These are phyloP conservation scores for Fusarium nygamai DNA, from an alignment of 2,329 filamentous ascomycete genomes.

Conservation along the genomic window DNA sequence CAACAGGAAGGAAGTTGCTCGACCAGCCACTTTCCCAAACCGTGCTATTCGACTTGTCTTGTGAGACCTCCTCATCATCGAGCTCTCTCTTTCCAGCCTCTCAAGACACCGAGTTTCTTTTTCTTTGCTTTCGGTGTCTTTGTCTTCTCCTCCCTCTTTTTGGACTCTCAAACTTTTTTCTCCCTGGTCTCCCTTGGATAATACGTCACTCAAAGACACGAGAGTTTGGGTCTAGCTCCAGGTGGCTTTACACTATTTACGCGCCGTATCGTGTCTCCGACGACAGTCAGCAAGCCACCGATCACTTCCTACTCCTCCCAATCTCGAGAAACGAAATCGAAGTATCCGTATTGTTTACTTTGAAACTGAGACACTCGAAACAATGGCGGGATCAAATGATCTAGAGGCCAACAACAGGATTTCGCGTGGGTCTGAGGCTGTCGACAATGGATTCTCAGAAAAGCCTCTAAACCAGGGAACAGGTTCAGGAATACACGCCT, in stretches of 20 bases:
- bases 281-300: constrained; percentile 6
- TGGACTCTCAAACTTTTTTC: not conserved
- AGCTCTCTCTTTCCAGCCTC: constrained; percentile 8
- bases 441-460: constrained; percentile 30
- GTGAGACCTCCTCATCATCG: constrained; percentile 12
- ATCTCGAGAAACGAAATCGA: not conserved
- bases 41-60: constrained; percentile 9
- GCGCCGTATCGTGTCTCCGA: constrained; percentile 7
- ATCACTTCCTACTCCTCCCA: not conserved
- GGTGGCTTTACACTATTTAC: constrained; percentile 16
- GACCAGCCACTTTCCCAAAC: constrained; percentile 19
- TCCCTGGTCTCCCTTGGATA: not conserved
- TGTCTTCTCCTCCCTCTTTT: not conserved
- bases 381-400: constrained; percentile 22
- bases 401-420: constrained; percentile 21
- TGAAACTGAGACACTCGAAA: constrained; percentile 2
- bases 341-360: not conserved
- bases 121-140: not conserved
- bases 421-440: not conserved
- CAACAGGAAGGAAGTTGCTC: constrained; percentile 6
- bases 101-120: not conserved
- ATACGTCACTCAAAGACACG: constrained; percentile 14
- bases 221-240: constrained; percentile 21
- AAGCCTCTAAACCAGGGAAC: constrained; percentile 39
- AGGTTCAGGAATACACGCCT: constrained; percentile 45